Conservation (phyloP, 768 basidiomycete genomes). For the Gloeopeniophorella convolvens region DNA sequence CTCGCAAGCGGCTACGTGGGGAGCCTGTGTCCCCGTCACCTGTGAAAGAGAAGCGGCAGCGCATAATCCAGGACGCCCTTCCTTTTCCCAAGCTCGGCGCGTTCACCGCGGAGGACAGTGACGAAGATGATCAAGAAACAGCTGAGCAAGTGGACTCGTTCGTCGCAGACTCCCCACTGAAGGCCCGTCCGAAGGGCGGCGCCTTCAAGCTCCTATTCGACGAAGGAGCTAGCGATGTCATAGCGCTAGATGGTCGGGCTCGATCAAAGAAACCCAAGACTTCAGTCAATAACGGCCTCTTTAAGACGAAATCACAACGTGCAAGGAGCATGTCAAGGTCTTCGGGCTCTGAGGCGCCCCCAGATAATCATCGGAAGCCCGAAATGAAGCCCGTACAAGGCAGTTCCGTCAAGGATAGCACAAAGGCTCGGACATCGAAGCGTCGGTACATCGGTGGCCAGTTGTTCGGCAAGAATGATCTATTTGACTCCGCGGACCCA, state of each 20-base stretch:
- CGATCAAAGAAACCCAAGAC: slow-evolving; percentile 19
- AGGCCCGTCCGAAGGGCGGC: slow-evolving; percentile 48
- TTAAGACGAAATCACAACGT: slow-evolving; percentile 19
- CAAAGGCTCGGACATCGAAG: slow-evolving; percentile 6
- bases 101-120: slow-evolving; percentile 23
- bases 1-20: slow-evolving; percentile 75
- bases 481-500: slow-evolving; percentile 10
- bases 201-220: slow-evolving; percentile 67
- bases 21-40: slow-evolving; percentile 82
- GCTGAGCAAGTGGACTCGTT: slow-evolving; percentile 37
- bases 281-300: slow-evolving; percentile 4
- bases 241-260: slow-evolving; percentile 5
- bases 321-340: slow-evolving; percentile 18
- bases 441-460: slow-evolving; percentile 4
- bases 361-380: slow-evolving; percentile 16
- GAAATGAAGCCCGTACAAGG: slow-evolving; percentile 13
- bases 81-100: slow-evolving; percentile 32
- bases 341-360: slow-evolving; percentile 13
- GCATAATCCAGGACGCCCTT: slow-evolving; percentile 39
- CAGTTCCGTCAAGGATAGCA: neutral
- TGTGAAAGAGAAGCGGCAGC: slow-evolving; percentile 66
- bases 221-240: slow-evolving; percentile 31
- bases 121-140: slow-evolving; percentile 31
- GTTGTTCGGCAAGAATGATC: slow-evolving; percentile 13
- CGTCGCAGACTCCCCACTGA: slow-evolving; percentile 67